Base-by-base conservation (phyloP, 2,329 filamentous ascomycete genomes). In the Alternaria angustiovoidea region DNA sequence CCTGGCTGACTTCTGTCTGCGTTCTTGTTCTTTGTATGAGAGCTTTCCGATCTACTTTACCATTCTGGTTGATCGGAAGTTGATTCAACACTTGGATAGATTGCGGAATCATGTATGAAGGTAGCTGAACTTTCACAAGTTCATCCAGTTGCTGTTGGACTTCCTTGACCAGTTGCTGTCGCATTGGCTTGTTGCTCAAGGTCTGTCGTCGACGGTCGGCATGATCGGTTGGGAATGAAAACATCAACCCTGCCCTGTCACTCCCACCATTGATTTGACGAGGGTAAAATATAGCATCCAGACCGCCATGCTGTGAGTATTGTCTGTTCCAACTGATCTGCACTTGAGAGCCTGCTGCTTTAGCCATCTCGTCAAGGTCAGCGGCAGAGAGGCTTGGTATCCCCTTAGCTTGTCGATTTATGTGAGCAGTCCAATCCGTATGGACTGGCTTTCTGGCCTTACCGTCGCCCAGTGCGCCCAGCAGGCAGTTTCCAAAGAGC, bases 61-160 rank as follows among this genome's bases (percentile, higher is more conserved):
- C 56, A 24, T 54, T 58, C 26, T 58, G 24, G 16, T 53, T 67
- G n/a, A 67, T 42, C 1, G 67, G 67, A 38, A 71, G 46, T 2
- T 74, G 60, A 60, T 76, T 64, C 51, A 79, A 64, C 2, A 77
- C 74, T 61, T 70, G 63, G 72, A 76, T 73, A 4, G 63, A 41
- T 18, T 51, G 39, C 7, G 65, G 69, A 12, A 68, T 47, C 68
- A 71, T 71, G 51, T 69, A 69, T 11, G 58, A 36, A 3, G 66
- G 66, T 7, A 69, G 43, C 12, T 64, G 48, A 11, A 6, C n/a
- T 44, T 46, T 9, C 3, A 42, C 5, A 6, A 24, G 49, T 12
- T 49, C 36, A 7, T 3, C 11, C 5, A 49, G 38, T n/a, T 34
- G 12, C 26, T 66, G 12, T 32, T 57, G 28, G 44, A 26, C 46